These are phyloP conservation scores for Eucalyptus virginea DNA, from an alignment of 345 rosid genomes.

Conservation along the genomic window DNA sequence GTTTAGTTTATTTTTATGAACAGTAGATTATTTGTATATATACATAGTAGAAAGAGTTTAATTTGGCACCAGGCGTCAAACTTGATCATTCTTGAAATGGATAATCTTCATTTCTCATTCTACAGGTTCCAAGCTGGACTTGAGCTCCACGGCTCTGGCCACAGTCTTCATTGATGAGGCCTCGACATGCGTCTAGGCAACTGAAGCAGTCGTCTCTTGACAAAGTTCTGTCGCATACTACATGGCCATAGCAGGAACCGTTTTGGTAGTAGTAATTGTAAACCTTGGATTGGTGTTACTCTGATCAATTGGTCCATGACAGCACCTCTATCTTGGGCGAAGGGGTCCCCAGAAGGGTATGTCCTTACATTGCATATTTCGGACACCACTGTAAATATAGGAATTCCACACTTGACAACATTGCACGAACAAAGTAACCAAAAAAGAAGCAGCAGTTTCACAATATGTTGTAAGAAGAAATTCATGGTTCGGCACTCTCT, in stretches of 20 bases:
- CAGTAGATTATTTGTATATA: too few relatives aligned
- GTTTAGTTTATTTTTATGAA: background rate
- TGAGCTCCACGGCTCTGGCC: background rate
- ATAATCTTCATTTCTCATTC: background rate
- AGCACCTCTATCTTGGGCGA: too few relatives aligned
- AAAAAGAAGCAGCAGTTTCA: too few relatives aligned
- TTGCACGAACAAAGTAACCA: too few relatives aligned
- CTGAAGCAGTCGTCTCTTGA: background rate
- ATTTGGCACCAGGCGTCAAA: background rate
- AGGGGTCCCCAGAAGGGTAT: too few relatives aligned
- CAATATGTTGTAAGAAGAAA: too few relatives aligned
- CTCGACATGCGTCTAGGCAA: background rate
- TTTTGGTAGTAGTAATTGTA: background rate
- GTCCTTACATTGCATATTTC: too few relatives aligned
- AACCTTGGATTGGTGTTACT: too few relatives aligned
- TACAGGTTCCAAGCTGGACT: background rate
- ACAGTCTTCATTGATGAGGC: background rate
- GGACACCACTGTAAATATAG: too few relatives aligned
- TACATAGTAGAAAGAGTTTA: background rate
- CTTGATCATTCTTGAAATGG: background rate
- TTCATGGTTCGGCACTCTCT: background rate
- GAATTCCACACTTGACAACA: too few relatives aligned
- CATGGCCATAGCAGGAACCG: background rate
- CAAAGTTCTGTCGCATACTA: rapidly evolving
- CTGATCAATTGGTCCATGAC: too few relatives aligned